Evolutionary conservation across 768 basidiomycete genomes (phyloP).

Genomic region (Mycena belliarum): DNA sequence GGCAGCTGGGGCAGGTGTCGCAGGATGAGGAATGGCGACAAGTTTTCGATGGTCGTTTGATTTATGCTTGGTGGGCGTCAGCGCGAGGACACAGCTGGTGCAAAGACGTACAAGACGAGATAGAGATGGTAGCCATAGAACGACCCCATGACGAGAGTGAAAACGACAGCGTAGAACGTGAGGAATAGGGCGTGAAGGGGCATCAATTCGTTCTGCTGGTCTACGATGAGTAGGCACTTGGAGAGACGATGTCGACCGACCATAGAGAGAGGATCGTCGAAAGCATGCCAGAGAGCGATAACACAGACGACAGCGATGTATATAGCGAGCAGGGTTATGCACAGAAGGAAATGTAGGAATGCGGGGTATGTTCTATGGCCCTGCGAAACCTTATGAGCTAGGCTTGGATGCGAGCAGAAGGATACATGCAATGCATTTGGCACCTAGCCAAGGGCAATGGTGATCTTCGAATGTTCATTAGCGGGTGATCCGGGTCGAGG

Average conservation of each 20-base stretch:
- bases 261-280: slow-evolving; percentile 60
- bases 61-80: slow-evolving; percentile 56
- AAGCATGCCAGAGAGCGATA: slow-evolving; percentile 61
- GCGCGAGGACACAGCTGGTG: neutral
- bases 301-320: slow-evolving; percentile 60
- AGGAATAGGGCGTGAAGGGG: slow-evolving; percentile 74
- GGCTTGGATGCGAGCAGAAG: neutral
- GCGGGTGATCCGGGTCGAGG: neutral
- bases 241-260: slow-evolving; percentile 39
- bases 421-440: slow-evolving; percentile 70
- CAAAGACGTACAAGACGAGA: slow-evolving; percentile 60
- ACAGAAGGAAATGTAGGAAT: slow-evolving; percentile 76
- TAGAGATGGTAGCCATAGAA: slow-evolving; percentile 79
- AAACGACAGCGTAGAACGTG: slow-evolving; percentile 56
- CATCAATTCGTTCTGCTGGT: slow-evolving; percentile 56
- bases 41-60: slow-evolving; percentile 80
- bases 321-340: slow-evolving; percentile 58
- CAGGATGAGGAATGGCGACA: slow-evolving; percentile 74
- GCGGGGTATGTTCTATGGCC: slow-evolving; percentile 84
- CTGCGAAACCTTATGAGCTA: slow-evolving; percentile 35
- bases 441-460: slow-evolving; percentile 84
- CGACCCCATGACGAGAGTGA: slow-evolving; percentile 69
- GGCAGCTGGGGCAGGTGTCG: slow-evolving; percentile 69
- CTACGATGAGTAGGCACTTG: neutral
- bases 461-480: slow-evolving; percentile 54